A percentile compares a stretch with the other conserved stretches of the same genome.
phyloP scores from a whole-genome alignment of 2,329 filamentous ascomycete species.

The Sarocladium strictum region DNA sequence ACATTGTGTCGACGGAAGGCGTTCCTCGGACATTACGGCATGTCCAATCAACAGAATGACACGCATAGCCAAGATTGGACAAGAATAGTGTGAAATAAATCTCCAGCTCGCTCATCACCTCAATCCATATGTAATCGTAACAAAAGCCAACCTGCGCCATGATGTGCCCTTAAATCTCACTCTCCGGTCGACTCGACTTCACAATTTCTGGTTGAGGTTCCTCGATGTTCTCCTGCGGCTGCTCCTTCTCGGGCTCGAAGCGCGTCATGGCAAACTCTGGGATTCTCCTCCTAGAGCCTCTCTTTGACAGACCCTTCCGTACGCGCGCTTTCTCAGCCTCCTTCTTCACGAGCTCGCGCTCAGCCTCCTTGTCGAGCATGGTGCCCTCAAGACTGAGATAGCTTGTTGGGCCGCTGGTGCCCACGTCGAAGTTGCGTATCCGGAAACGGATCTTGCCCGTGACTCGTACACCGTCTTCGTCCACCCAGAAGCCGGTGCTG shows the following conservation, averaged over 20 bases:
- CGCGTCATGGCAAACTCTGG: constrained; percentile 54
- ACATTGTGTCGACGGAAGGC: background rate
- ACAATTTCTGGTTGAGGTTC: constrained; percentile 5
- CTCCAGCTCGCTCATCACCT: constrained; percentile 8
- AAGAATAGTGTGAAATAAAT: constrained; percentile 1
- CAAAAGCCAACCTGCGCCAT: constrained; percentile 1
- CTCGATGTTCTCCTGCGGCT: constrained; percentile 16
- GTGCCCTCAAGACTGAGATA: constrained; percentile 85
- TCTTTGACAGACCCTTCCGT: constrained; percentile 26
- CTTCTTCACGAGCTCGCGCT: constrained; percentile 44
- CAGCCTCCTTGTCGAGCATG: constrained; percentile 66
- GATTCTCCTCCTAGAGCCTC: constrained; percentile 30
- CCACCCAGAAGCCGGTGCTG: constrained; percentile 67
- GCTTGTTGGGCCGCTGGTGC: constrained; percentile 66
- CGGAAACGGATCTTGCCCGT: constrained; percentile 67
- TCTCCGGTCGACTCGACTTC: constrained; percentile 7
- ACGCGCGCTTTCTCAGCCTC: constrained; percentile 35
- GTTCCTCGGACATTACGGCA: too few relatives aligned
- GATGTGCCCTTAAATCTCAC: background rate
- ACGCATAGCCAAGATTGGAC: background rate
- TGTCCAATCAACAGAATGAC: constrained; percentile 1
- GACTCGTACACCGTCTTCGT: constrained; percentile 63
- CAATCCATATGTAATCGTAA: background rate
- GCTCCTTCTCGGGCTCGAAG: constrained; percentile 43
- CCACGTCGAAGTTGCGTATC: constrained; percentile 80